phyloP scores from a whole-genome alignment of 2,329 filamentous ascomycete genomes.

The Cordyceps pruinosa region DNA sequence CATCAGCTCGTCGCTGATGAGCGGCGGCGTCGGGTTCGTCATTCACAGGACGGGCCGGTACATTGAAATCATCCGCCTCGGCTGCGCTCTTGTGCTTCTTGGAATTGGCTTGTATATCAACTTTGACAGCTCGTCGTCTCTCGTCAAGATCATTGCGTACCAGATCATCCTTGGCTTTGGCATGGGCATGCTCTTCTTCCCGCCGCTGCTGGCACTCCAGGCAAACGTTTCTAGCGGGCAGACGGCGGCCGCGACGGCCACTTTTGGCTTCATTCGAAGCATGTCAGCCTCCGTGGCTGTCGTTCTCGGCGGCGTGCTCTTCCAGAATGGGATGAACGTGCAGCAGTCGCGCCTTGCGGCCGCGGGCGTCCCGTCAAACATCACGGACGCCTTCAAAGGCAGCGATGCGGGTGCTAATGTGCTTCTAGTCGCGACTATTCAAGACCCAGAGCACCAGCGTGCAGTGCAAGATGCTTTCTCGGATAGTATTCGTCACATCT shows the following conservation, averaged over 20 bases:
- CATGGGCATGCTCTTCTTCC: slow-evolving; percentile 56
- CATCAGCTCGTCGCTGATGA: slow-evolving; percentile 26
- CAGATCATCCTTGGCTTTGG: slow-evolving; percentile 56
- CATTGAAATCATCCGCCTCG: slow-evolving; percentile 45
- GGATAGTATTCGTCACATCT: slow-evolving; percentile 8
- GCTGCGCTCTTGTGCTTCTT: slow-evolving; percentile 48
- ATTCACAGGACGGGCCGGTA: slow-evolving; percentile 47
- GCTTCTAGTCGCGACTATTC: slow-evolving; percentile 1
- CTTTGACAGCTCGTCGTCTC: slow-evolving; percentile 43
- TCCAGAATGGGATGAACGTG: slow-evolving; percentile 33
- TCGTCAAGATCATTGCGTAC: slow-evolving; percentile 43
- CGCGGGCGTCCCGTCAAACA: background rate
- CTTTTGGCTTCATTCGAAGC: slow-evolving; percentile 54
- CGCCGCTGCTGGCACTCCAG: slow-evolving; percentile 58
- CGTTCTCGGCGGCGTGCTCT: slow-evolving; percentile 43
- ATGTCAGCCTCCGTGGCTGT: slow-evolving; percentile 51
- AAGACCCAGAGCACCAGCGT: background rate
- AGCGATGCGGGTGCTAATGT: slow-evolving; percentile 12
- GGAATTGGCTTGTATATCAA: slow-evolving; percentile 53
- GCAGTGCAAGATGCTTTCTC: slow-evolving; percentile 11
- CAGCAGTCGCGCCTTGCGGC: slow-evolving; percentile 18
- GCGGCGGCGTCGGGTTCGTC: slow-evolving; percentile 23
- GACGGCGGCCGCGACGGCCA: slow-evolving; percentile 56
- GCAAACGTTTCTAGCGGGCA: slow-evolving; percentile 52
- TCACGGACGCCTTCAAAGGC: slow-evolving; percentile 7